phyloP scores from a whole-genome alignment of 805 yeast species.

The Spathaspora hagerdaliae region DNA sequence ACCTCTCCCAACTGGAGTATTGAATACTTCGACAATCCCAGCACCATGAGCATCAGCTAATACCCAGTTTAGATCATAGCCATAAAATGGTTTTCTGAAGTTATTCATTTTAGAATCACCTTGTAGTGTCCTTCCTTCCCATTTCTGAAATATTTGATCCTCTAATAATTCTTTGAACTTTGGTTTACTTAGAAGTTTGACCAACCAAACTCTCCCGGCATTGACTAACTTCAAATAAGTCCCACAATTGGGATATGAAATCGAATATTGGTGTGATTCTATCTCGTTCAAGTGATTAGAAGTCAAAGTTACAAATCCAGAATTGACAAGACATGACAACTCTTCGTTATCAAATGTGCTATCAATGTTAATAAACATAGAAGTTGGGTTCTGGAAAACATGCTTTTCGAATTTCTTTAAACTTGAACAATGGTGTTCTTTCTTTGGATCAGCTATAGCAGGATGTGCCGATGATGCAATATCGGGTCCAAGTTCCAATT shows the following conservation, averaged over 20 bases:
- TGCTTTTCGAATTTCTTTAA: conserved; percentile 20
- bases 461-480: not conserved
- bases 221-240: conserved; percentile 42
- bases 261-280: conserved; percentile 34
- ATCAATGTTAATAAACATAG: conserved; percentile 20
- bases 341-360: conserved; percentile 22
- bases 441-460: conserved; percentile 1
- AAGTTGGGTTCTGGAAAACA: conserved; percentile 21
- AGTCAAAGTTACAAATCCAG: conserved; percentile 43
- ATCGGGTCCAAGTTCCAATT: conserved; percentile 3
- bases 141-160: conserved; percentile 36
- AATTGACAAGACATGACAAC: conserved; percentile 28
- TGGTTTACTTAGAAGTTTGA: conserved; percentile 29
- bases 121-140: conserved; percentile 35
- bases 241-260: conserved; percentile 51
- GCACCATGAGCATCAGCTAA: conserved; percentile 49
- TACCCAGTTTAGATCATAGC: conserved; percentile 47
- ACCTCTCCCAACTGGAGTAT: conserved; percentile 53
- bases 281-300: conserved; percentile 42
- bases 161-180: conserved; percentile 44
- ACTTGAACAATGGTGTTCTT: conserved; percentile 8
- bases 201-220: conserved; percentile 42
- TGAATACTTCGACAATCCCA: conserved; percentile 49
- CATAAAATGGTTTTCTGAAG: conserved; percentile 46
- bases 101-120: conserved; percentile 31